These are phyloP conservation scores for Cordyceps militaris DNA, from an alignment of 2,329 filamentous ascomycete genomes.

Conservation along the genomic window DNA sequence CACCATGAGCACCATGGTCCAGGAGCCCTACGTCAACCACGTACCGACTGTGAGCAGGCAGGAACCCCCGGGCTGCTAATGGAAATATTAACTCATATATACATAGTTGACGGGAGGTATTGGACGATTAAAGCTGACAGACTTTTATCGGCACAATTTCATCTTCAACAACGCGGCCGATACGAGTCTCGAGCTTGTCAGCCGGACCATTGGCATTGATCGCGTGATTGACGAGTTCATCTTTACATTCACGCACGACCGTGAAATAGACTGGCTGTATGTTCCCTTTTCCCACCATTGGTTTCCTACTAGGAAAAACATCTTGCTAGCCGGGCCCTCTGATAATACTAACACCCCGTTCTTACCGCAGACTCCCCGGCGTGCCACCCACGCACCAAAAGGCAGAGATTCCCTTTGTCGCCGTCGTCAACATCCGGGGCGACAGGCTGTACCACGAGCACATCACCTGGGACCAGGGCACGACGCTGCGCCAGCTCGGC, in stretches of 20 bases:
- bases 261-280: conserved; percentile 57
- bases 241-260: conserved; percentile 53
- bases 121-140: conserved; percentile 53
- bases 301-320: not conserved
- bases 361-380: conserved; percentile 33
- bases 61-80: not conserved
- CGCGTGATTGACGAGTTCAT: conserved; percentile 65
- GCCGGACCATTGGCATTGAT: conserved; percentile 60
- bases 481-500: conserved; percentile 49
- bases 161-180: conserved; percentile 46
- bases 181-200: conserved; percentile 2
- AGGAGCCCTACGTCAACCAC: conserved; percentile 69
- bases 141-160: conserved; percentile 67
- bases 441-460: conserved; percentile 58
- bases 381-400: conserved; percentile 44
- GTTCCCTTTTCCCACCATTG: conserved; percentile 19
- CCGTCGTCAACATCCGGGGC: conserved; percentile 55
- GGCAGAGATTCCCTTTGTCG: conserved; percentile 51
- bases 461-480: conserved; percentile 60
- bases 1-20: conserved; percentile 72
- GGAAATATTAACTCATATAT: not conserved
- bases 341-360: not conserved
- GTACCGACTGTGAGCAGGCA: conserved; percentile 51
- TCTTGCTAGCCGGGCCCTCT: not conserved
- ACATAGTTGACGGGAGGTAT: conserved; percentile 55